A percentile compares a stretch with the other conserved stretches of the same genome.
phyloP scores from a whole-genome alignment of 805 yeast species.

The Lipomyces yamadae region DNA sequence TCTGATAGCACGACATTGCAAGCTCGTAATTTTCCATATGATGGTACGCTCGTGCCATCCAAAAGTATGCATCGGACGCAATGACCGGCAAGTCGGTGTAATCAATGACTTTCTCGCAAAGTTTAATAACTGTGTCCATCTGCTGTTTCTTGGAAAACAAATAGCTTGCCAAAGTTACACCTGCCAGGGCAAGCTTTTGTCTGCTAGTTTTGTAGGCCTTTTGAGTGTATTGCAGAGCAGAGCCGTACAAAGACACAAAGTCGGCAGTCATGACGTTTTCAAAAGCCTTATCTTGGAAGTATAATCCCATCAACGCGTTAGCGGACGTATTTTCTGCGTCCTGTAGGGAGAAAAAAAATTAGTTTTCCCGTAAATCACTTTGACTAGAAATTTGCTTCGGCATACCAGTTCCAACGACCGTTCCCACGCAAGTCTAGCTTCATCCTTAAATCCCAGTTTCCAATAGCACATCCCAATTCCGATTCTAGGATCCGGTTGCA shows the following conservation, averaged over 20 bases:
- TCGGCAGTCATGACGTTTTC: constrained; percentile 57
- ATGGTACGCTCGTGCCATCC: constrained; percentile 84
- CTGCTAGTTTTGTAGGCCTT: constrained; percentile 45
- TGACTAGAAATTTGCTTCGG: neutral
- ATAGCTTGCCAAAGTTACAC: constrained; percentile 69
- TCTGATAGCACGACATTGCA: constrained; percentile 74
- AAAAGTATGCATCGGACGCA: constrained; percentile 69
- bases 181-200: constrained; percentile 60
- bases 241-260: constrained; percentile 63
- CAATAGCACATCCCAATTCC: constrained; percentile 96
- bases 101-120: constrained; percentile 58
- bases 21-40: constrained; percentile 62
- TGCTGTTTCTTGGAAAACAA: constrained; percentile 68
- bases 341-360: neutral
- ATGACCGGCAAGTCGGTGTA: constrained; percentile 50
- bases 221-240: constrained; percentile 57
- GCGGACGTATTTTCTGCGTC: constrained; percentile 66
- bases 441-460: constrained; percentile 75
- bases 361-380: neutral
- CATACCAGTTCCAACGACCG: constrained; percentile 64
- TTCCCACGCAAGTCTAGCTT: constrained; percentile 84
- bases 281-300: constrained; percentile 69
- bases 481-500: constrained; percentile 88
- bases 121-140: constrained; percentile 59
- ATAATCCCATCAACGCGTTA: constrained; percentile 66